These are phyloP conservation scores for Hypoxylon sp. DNA, from an alignment of 2,329 filamentous ascomycete species.

Conservation along the genomic window DNA sequence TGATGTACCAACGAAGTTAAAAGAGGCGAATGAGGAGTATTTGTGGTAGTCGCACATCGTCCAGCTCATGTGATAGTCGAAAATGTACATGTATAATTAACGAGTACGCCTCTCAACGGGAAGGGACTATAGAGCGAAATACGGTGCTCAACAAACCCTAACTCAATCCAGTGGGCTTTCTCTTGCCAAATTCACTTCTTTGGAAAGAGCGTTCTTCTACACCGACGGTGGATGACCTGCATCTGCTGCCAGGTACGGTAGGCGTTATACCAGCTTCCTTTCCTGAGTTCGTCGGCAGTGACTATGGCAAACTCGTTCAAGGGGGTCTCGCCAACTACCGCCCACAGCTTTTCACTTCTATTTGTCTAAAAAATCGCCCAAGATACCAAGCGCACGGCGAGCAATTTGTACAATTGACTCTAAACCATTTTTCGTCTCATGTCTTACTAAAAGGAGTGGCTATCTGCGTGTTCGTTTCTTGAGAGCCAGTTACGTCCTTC, in stretches of 20 bases:
- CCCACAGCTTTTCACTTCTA: not conserved
- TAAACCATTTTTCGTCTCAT: not conserved
- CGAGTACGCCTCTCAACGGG: not conserved
- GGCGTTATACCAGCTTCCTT: not conserved
- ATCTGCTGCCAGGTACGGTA: not conserved
- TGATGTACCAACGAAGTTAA: not conserved
- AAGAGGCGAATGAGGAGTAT: not conserved
- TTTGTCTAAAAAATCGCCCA: not conserved
- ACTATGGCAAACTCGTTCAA: not conserved
- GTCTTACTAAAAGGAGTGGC: not conserved
- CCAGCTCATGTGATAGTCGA: not conserved
- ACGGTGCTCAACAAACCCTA: constrained; percentile 1
- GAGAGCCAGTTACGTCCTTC: not conserved
- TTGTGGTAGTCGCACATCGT: not conserved
- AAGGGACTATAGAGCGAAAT: constrained; percentile 1
- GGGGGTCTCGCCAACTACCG: not conserved
- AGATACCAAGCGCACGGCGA: not conserved
- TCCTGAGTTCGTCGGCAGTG: not conserved
- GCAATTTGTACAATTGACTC: not conserved
- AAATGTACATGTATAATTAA: constrained; percentile 5
- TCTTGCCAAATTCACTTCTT: not conserved
- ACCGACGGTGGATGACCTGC: not conserved
- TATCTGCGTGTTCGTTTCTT: not conserved
- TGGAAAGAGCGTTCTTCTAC: constrained; percentile 11
- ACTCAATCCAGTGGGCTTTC: not conserved